Base-by-base conservation (phyloP, 2,329 filamentous ascomycete species). In the Botrytis elliptica region DNA sequence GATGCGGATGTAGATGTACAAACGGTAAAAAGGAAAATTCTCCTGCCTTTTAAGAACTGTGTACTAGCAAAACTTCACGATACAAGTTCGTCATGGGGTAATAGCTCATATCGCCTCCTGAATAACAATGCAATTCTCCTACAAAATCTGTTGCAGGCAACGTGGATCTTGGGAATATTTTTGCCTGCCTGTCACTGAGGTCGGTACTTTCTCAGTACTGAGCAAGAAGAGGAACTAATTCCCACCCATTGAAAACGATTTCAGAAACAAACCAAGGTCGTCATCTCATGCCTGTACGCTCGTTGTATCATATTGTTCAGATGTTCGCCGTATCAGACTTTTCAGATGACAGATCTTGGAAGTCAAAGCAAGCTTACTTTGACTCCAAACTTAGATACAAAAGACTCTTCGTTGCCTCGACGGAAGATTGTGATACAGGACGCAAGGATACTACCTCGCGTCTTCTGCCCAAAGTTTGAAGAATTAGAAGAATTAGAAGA, bases 111-210 rank as follows among this genome's bases (percentile, higher is more conserved):
- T 42, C 20, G 16, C 49, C 46, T 42, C 46, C 65, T 55, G 52
- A 36, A 69, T 9, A 42, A 20, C 18, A 66, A 42, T 20, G 18
- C 33, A 44, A 29, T 44, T 59, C 66, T 69, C 66, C 66, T 69
- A 69, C 66, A 69, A 57, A 42, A 69, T 57, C 49, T 69, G 66
- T 69, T 57, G 66, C 49, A 69, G 38, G 10, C 36, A 69, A 33
- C 55, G 66, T 69, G 66, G 66, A 69, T 52, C 16, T 57, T 38
- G 18, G 25, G 3, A 33, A 57, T 4, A 69, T 40, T 57, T 9
- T 57, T 42, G 36, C 66, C 49, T 59, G 49, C 38, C 66, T 69
- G 36, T 38, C 38, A 42, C 3, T 16, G 36, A 57, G 46, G 40
- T 38, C 14, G 36, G 20, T 16, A 40, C 12, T 36, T 42, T 38